Conservation (phyloP, 805 yeast species). For the Metschnikowia santaceciliae region DNA sequence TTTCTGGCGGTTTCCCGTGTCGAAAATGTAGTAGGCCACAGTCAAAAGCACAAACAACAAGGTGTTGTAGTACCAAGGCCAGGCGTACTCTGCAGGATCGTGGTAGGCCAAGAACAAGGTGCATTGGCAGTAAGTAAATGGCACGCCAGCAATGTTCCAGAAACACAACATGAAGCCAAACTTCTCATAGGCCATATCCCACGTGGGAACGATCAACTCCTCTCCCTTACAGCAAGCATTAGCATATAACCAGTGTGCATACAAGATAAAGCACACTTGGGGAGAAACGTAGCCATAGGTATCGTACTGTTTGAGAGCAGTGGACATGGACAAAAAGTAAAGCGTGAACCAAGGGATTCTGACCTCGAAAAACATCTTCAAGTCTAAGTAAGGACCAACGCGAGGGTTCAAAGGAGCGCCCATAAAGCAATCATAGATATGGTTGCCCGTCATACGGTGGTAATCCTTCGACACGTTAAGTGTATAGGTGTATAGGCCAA, state of each 20-base stretch:
- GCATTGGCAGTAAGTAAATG: constrained; percentile 95
- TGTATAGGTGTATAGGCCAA: constrained; percentile 67
- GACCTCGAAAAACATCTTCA: constrained; percentile 97
- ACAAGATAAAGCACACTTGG: constrained; percentile 66
- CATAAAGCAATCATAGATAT: constrained; percentile 88
- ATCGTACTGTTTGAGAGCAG: constrained; percentile 76
- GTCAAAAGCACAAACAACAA: constrained; percentile 54
- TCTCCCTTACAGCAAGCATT: constrained; percentile 98
- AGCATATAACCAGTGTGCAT: constrained; percentile 92
- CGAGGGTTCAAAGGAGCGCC: constrained; percentile 98
- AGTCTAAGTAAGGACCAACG: constrained; percentile 77
- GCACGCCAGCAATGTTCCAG: constrained; percentile 99
- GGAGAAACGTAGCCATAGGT: constrained; percentile 73
- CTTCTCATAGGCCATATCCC: constrained; percentile 99
- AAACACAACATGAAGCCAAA: constrained; percentile 98
- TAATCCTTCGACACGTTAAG: constrained; percentile 65
- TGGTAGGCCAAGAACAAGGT: constrained; percentile 80
- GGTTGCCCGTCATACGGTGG: constrained; percentile 89
- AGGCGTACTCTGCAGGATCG: constrained; percentile 75
- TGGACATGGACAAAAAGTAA: constrained; percentile 69
- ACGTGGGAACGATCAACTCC: constrained; percentile 93
- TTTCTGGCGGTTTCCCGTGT: constrained; percentile 93
- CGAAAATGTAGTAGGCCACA: constrained; percentile 85
- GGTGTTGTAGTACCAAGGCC: constrained; percentile 61
- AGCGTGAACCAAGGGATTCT: constrained; percentile 95